Base-by-base conservation (phyloP, 257 asterid species). In the Salvia hispanica region DNA sequence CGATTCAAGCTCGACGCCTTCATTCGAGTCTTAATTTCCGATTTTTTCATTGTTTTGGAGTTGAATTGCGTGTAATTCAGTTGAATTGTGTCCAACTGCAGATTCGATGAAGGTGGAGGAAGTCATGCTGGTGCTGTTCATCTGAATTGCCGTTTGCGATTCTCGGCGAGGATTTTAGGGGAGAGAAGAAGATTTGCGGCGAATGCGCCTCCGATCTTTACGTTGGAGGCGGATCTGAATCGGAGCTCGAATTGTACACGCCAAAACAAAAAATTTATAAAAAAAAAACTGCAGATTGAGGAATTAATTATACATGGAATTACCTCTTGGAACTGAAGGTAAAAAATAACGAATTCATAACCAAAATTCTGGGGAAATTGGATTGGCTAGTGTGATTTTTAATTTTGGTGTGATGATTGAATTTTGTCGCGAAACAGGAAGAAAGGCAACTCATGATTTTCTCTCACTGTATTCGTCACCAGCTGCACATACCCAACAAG, bases 401-500 rank as follows among this genome's bases (percentile, higher is more conserved):
- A 3, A 16, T 45, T 69, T 7, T 33, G 5, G 14, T 13, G 15
- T 64, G 66, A 55, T 57, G 34, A 65, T 33, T 78, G 18, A 39
- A 50, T 40, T 63, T 69, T 58, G 64, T 69, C 43, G 16, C 48
- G 9, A 72, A 25, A 54, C 81, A 82, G 91, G 84, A 77, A 75
- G 88, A 78, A 82, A 86, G 76, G 88, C 83, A 16, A 92, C 97
- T 51, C 97, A 86, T 78, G 98, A 93, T 81, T 93, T 93, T 85
- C 95, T 93, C 70, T 90, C 98, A 54, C 94, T 88, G 37, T 88
- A 82, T 74, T 78, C 97, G 50, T 78, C 94, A 44, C 66, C 95
- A 39, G 25, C 81, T 50, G 73, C 76, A 16, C 75, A 68, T 51
- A 79, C 76, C 75, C 95, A 85, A 47, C 97, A 88, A 84, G 96